A percentile compares a stretch with the other conserved stretches of the same genome.
phyloP scores from a whole-genome alignment of 1,284 basidiomycete genomes.

The Trametes hirsuta region DNA sequence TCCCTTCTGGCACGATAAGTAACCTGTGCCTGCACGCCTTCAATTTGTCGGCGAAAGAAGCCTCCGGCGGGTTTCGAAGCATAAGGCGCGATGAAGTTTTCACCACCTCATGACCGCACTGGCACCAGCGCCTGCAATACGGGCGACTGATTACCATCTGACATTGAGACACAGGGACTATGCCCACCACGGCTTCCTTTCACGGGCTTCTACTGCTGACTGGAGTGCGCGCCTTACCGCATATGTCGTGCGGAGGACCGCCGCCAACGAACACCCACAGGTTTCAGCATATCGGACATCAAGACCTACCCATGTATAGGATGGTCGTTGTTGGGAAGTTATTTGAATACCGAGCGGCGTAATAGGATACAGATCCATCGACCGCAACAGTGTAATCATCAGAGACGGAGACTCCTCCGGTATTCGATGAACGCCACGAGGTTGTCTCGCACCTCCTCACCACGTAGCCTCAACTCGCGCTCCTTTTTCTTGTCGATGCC shows the following conservation, averaged over 20 bases:
- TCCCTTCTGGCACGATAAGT: neutral
- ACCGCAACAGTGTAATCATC: constrained; percentile 4
- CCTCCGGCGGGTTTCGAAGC: constrained; percentile 1
- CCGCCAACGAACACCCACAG: neutral
- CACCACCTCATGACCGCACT: constrained; percentile 3
- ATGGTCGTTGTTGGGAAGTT: constrained; percentile 19
- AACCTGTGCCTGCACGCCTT: constrained; percentile 9
- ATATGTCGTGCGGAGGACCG: neutral
- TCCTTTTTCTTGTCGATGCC: constrained; percentile 43
- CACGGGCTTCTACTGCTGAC: neutral
- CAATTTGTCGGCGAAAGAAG: constrained; percentile 3
- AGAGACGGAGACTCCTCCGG: constrained; percentile 61
- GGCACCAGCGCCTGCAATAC: neutral
- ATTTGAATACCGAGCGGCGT: constrained; percentile 15
- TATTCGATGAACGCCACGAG: constrained; percentile 90
- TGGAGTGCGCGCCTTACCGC: neutral
- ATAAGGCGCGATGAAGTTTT: constrained; percentile 1
- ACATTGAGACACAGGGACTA: neutral
- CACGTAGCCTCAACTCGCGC: constrained; percentile 52
- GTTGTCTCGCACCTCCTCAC: constrained; percentile 82
- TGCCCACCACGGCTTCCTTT: neutral
- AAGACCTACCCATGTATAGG: constrained; percentile 1
- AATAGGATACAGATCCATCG: constrained; percentile 15
- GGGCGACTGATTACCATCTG: neutral
- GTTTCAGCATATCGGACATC: constrained; percentile 4